Evolutionary conservation across 345 rosid species (phyloP), one percentile per base, ranked within the genome.

Genomic region (Arabidopsis suecica): DNA sequence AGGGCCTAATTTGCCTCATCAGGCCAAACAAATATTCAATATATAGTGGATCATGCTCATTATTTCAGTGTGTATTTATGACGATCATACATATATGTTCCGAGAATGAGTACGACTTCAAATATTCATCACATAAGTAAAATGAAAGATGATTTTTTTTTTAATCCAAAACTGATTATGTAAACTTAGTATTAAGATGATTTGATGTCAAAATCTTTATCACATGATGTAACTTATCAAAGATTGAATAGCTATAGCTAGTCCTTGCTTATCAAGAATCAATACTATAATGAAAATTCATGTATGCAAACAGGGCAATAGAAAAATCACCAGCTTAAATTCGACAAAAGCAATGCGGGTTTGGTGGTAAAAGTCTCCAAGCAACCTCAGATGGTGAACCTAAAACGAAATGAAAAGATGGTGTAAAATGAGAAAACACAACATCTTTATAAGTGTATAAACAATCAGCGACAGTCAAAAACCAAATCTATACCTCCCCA

Each of bases 321-420:
- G 36, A 28, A 40, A 40, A 58, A 8, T 66, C 25, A 93, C 98
- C 96, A 83, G 80, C 47, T 72, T 36, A 48, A 93, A 93, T 83
- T 93, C 97, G 40, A 93, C 87, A 81, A 93, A 93, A 63, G 97
- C 97, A 69, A 93, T 91, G 20, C 90, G 93, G 69, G 98, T 91
- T 61, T 84, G 80, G 83, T 88, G 94, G 71, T 86, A 86, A 75
- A 77, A 81, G 78, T 89, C 94, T 56, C 98, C 97, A 53, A 93
- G 86, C 87, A 66, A 44, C 44, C 97, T 89, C 82, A 93, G 57
- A 73, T 89, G 87, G 9, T 82, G 88, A 83, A 93, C 86, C 98
- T 93, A 69, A 61, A 48, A 69, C 3, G 3, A 41, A 5, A 72
- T 3, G 18, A 16, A 53, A 12, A 8, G 23, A 40, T 18, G 13